Evolutionary conservation across 2,329 filamentous ascomycete species (phyloP), one percentile per base, ranked within the genome.

Genomic region (Corinectria fuckeliana): DNA sequence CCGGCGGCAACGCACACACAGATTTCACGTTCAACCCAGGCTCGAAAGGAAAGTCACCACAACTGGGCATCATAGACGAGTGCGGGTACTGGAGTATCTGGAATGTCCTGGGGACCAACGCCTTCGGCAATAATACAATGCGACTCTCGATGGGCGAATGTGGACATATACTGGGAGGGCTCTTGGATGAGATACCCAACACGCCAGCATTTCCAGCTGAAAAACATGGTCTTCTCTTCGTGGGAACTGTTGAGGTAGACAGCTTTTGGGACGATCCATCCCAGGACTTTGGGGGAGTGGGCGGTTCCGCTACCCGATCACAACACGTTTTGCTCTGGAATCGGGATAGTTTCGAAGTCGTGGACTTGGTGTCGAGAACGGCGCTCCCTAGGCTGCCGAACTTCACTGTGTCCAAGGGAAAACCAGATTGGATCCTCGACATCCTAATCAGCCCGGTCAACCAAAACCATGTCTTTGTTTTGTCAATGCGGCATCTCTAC

Each of bases 51-150:
- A 63, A 84, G 76, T 72, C 85, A 80, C 82, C 85, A 1, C 88
- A 90, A 66, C 75, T 93, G 51, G 88, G 82, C 14, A 78, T 92
- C 23, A 78, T 93, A 16, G 88, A 93, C 67, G 80, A 85, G 50
- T 76, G 76, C 30, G 90, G 89, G 1, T 79, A 78, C 57, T 93
- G 90, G 91, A 87, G 79, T 41, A 73, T 92, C 4, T 92, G 88
- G 87, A 81, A 90, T 60, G 76, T 90, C 21, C 64, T 67, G 11
- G 78, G 76, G 53, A 78, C 69, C 61, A 69, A 72, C 58, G 63
- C 74, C 16, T 69, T 72, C 10, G 70, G 73, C 20, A 73, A 75
- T 18, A 76, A 71, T 26, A 73, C 68, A 8, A 65, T 76, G 28
- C 76, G 67, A 10, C 70, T 75, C 16, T 71, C 71, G 7, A 69